Evolutionary conservation across 306 rosid species (phyloP).

Genomic region (Trifolium fragiferum): DNA sequence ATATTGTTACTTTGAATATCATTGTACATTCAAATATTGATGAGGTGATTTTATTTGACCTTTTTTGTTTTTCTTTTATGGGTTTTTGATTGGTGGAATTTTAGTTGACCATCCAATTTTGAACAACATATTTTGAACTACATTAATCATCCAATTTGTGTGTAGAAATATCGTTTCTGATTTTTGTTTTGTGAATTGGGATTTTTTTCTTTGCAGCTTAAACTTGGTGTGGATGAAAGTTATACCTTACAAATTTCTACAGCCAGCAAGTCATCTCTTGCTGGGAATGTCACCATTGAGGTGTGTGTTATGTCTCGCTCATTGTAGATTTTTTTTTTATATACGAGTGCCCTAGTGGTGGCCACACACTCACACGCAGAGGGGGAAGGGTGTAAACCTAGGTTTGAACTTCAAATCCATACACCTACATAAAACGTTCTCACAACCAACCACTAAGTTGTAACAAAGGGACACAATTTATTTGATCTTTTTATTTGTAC

Average conservation of each 20-base stretch:
- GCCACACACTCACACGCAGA: no score
- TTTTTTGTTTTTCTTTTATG: not conserved
- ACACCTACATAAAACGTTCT: no score
- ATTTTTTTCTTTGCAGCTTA: constrained; percentile 61
- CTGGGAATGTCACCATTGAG: constrained; percentile 71
- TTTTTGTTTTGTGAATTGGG: not conserved
- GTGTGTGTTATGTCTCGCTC: constrained; percentile 41
- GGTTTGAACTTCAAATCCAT: no score
- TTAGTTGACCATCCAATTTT: not conserved
- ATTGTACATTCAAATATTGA: constrained; percentile 60
- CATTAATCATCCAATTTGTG: not conserved
- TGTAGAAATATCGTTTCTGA: no score
- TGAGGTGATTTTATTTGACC: constrained; percentile 56
- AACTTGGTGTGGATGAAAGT: constrained; percentile 94
- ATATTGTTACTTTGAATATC: constrained; percentile 59
- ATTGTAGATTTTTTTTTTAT: not conserved
- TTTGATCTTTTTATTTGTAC: no score
- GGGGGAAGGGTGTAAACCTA: no score
- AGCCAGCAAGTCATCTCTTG: constrained; percentile 54
- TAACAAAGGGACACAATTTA: no score
- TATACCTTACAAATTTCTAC: constrained; percentile 65
- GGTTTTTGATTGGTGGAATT: not conserved
- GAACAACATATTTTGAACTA: not conserved
- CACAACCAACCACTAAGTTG: no score
- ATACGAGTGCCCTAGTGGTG: no score